A percentile compares a stretch with the other conserved stretches of the same genome.
These are phyloP conservation scores for Coemansia sp. DNA, from an alignment of 192 early-diverging fungal species.

Conservation along the genomic window DNA sequence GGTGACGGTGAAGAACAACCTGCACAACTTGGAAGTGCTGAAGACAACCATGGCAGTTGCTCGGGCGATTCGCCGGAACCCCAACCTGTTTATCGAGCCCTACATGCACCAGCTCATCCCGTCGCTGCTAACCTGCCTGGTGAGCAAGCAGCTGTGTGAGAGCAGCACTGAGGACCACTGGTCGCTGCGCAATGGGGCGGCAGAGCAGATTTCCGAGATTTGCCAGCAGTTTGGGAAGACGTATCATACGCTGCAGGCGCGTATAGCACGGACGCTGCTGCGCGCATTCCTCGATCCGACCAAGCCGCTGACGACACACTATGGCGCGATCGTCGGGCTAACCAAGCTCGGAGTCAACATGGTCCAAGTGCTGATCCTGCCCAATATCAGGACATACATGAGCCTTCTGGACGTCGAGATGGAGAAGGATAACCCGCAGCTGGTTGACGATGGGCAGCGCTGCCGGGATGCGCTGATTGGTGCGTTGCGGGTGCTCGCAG, in stretches of 20 bases:
- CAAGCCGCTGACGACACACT: conserved; percentile 80
- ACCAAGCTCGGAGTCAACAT: conserved; percentile 75
- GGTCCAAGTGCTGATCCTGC: conserved; percentile 69
- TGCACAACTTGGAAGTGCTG: conserved; percentile 68
- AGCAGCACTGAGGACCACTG: conserved; percentile 73
- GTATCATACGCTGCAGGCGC: conserved; percentile 86
- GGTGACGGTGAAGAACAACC: conserved; percentile 80
- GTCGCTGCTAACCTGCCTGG: conserved; percentile 87
- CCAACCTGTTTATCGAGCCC: conserved; percentile 89
- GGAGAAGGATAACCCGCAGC: conserved; percentile 42
- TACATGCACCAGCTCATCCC: conserved; percentile 97
- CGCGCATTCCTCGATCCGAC: conserved; percentile 85
- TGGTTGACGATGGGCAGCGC: conserved; percentile 25
- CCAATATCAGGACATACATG: conserved; percentile 72
- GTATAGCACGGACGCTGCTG: conserved; percentile 86
- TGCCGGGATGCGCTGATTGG: conserved; percentile 36
- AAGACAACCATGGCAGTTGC: conserved; percentile 79
- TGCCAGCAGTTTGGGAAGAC: conserved; percentile 72
- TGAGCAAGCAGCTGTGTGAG: conserved; percentile 78
- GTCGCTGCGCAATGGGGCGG: conserved; percentile 74
- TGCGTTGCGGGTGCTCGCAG: conserved; percentile 21
- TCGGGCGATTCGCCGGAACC: conserved; percentile 78
- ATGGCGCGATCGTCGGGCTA: conserved; percentile 85
- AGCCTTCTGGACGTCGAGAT: conserved; percentile 45
- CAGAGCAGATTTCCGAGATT: conserved; percentile 69